Base-by-base conservation (phyloP, 2,329 filamentous ascomycete genomes). In the Fusarium piperis region DNA sequence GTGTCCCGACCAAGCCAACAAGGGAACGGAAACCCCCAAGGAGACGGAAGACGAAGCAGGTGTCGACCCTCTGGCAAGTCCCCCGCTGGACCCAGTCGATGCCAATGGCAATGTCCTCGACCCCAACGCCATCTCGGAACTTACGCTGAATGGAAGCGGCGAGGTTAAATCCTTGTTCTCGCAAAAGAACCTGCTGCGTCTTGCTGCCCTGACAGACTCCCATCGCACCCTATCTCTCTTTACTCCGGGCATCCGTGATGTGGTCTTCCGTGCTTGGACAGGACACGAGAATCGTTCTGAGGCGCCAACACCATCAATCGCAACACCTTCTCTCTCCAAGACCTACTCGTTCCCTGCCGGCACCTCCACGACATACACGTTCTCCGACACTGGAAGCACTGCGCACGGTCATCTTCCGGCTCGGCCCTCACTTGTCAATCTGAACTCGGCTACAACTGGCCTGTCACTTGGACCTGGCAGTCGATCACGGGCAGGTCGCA, bases 161-260 rank as follows among this genome's bases (percentile, higher is more conserved):
- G 95, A 97, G 78, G 90, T 92, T 20, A 94, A 97, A 79, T 94
- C 94, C 0, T 88, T 97, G 7, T 98, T 99, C 80, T 98, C 95
- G 0, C 94, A 97, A 78, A 97, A 97, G 87, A 98, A 97, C 76
- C 85, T 98, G 38, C 83, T 97, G 26, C 92, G 93, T 57, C 85
- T 99, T 13, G 94, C 93, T 26, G 90, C 94, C 1, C 85, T 99
- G 64, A 94, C 90, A 5, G 93, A 97, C 77, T 97, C 94, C 3
- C 94, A 98, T 76, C 91, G 93, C 53, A 98, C 96, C 0, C 83
- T 98, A 35, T 97, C 95, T 6, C 85, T 98, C 0, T 97, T 97
- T 79, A 98, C 95, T 1, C 94, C 95, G 0, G 90, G 92, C n/a
- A 95, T 98, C 65, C 87, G 90, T 59, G 94, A 98, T 80, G 93